Evolutionary conservation across 768 basidiomycete species (phyloP), one percentile per base, ranked within the genome.

Genomic region (Tremella yokohamensis): DNA sequence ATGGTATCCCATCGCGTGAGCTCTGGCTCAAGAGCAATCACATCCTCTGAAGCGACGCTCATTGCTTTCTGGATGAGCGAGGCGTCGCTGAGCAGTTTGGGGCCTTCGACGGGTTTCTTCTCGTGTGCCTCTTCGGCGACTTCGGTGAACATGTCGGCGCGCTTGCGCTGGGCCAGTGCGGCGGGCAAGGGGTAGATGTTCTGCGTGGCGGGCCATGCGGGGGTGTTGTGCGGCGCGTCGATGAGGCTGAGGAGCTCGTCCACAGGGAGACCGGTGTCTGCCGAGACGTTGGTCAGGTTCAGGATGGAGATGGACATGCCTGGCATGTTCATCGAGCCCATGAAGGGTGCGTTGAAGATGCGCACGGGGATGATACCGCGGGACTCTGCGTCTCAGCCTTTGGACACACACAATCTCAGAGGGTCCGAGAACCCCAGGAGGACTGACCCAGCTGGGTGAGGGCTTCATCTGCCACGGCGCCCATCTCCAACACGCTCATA

Each of bases 301-400:
- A 92, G 80, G 16, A 91, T 80, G 1, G 89, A 88, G 59, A 94
- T 79, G 15, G 89, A 91, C 74, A 93, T 89, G 1, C 91, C 91
- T 26, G 90, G 88, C 88, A 92, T 91, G 76, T 90, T 92, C 63
- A 94, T 82, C 57, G 87, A 89, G 20, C 89, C 91, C 90, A 84
- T 84, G 70, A 80, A 84, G 1, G 80, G 70, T 2, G 82, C 80
- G 7, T 76, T 71, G 65, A 82, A 82, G 9, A 83, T 76, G 16
- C 83, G 74, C 15, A 68, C 60, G 0, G 80, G 82, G 26, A 83
- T 75, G 20, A 69, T 68, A 20, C 58, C 51, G 19, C 61, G 54
- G 0, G 52, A 19, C 47, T 73, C 63, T 65, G 40, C 18, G 24
- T 40, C 6, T 45, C 45, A 63, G 49, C 49, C 2, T 20, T 24